Conservation (phyloP, 2,329 filamentous ascomycete species). For the Fusarium chlamydosporum region DNA sequence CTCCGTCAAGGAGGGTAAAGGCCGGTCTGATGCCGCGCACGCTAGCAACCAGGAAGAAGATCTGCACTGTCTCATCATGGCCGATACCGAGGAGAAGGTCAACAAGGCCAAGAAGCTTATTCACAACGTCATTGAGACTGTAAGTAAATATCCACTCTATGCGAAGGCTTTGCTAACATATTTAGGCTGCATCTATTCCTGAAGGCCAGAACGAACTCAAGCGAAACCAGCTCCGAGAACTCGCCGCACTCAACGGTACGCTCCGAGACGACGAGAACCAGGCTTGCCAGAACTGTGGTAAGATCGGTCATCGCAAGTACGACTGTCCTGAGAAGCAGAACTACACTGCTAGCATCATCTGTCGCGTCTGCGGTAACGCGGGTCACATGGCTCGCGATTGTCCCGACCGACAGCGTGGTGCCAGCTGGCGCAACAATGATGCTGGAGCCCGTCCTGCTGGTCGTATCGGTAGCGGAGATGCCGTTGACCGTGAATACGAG, state of each 20-base stretch:
- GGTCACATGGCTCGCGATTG: constrained; percentile 99
- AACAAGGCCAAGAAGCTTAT: constrained; percentile 99
- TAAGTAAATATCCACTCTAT: constrained; percentile 64
- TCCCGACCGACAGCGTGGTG: constrained; percentile 91
- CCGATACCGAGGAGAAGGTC: constrained; percentile 98
- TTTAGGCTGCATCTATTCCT: constrained; percentile 93
- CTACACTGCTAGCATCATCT: constrained; percentile 99
- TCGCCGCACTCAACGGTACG: constrained; percentile 98
- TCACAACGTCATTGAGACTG: constrained; percentile 98
- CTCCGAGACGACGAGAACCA: constrained; percentile 99
- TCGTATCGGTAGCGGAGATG: constrained; percentile 82
- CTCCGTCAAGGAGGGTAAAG: constrained; percentile 99
- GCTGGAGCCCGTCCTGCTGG: constrained; percentile 67
- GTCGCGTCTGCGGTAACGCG: constrained; percentile 96
- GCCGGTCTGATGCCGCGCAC: constrained; percentile 97
- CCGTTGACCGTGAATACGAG: constrained; percentile 94
- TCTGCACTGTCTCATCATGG: constrained; percentile 99
- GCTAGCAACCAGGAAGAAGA: constrained; percentile 99
- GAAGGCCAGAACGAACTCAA: constrained; percentile 99
- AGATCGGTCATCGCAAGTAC: constrained; percentile 99
- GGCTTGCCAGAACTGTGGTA: constrained; percentile 98
- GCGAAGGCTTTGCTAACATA: constrained; percentile 44
- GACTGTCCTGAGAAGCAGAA: constrained; percentile 98
- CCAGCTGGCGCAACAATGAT: constrained; percentile 89
- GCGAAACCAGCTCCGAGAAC: constrained; percentile 96